Evolutionary conservation across 208 protist species (phyloP).

Genomic region (Crithidia acanthocephali): DNA sequence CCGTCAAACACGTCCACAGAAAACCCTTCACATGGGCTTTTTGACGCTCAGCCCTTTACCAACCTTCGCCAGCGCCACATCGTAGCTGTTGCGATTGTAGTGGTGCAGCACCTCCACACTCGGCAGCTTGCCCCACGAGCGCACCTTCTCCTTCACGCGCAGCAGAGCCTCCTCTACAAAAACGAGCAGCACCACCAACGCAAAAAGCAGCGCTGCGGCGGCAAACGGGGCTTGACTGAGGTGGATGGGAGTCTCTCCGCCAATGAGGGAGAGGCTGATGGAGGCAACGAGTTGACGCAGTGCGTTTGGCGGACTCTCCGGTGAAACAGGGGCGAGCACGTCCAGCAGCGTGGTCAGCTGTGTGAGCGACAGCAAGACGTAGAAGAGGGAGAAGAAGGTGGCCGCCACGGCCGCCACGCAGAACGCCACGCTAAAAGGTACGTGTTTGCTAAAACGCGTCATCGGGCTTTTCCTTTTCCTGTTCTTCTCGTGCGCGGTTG

Average conservation of each 20-base stretch:
- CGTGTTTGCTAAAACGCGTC: background rate
- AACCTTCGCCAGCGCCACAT: constrained; percentile 30
- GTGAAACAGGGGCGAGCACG: background rate
- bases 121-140: constrained; percentile 52
- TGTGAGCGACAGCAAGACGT: constrained; percentile 10
- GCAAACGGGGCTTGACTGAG: constrained; percentile 35
- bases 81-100: constrained; percentile 73
- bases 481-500: background rate
- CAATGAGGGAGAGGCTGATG: background rate
- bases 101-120: constrained; percentile 51
- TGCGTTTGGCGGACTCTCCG: background rate
- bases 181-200: constrained; percentile 45
- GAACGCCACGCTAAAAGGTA: constrained; percentile 9
- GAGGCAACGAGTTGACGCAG: constrained; percentile 7
- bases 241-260: constrained; percentile 10
- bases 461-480: background rate
- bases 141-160: constrained; percentile 39
- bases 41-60: constrained; percentile 23
- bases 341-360: constrained; percentile 6
- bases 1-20: too few relatives aligned
- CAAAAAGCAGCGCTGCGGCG: constrained; percentile 31
- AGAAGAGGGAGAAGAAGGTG: constrained; percentile 12
- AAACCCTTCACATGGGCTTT: constrained; percentile 25
- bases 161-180: constrained; percentile 55
- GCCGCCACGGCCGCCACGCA: constrained; percentile 22